A percentile compares a stretch with the other conserved stretches of the same genome.
Evolutionary conservation across 2,329 filamentous ascomycete genomes (phyloP).

Genomic region (Pseudocercospora pini-densiflorae): DNA sequence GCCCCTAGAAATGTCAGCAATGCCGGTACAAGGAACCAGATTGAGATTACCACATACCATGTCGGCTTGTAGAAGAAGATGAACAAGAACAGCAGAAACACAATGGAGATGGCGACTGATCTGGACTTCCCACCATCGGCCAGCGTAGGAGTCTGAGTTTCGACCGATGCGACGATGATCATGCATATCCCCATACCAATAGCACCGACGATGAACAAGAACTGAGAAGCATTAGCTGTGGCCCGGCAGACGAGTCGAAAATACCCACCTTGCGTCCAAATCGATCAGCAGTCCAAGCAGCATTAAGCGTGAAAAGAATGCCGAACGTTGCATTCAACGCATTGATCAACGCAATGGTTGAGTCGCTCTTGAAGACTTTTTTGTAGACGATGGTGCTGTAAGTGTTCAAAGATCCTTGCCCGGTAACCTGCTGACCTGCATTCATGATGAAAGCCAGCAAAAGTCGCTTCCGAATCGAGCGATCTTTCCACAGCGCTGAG

Average conservation of each 20-base stretch:
- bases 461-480: constrained; percentile 69
- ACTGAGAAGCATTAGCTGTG: constrained; percentile 36
- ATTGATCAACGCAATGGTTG: constrained; percentile 73
- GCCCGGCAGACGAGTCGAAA: not conserved
- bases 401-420: constrained; percentile 73
- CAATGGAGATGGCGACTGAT: constrained; percentile 68
- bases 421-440: constrained; percentile 72
- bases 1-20: not conserved
- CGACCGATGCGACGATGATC: constrained; percentile 65
- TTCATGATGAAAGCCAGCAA: constrained; percentile 69
- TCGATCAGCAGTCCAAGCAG: constrained; percentile 73
- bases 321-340: constrained; percentile 74
- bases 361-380: constrained; percentile 64
- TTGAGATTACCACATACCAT: constrained; percentile 56
- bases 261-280: constrained; percentile 62
- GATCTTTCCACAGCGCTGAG: constrained; percentile 70
- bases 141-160: constrained; percentile 62
- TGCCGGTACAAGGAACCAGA: not conserved
- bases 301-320: constrained; percentile 74
- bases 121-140: constrained; percentile 59
- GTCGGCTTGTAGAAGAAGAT: constrained; percentile 61
- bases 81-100: constrained; percentile 56
- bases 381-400: constrained; percentile 77
- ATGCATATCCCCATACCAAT: constrained; percentile 73
- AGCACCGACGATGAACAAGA: constrained; percentile 70